phyloP scores from a whole-genome alignment of 2,329 filamentous ascomycete genomes.

The Blumeriella jaapii region DNA sequence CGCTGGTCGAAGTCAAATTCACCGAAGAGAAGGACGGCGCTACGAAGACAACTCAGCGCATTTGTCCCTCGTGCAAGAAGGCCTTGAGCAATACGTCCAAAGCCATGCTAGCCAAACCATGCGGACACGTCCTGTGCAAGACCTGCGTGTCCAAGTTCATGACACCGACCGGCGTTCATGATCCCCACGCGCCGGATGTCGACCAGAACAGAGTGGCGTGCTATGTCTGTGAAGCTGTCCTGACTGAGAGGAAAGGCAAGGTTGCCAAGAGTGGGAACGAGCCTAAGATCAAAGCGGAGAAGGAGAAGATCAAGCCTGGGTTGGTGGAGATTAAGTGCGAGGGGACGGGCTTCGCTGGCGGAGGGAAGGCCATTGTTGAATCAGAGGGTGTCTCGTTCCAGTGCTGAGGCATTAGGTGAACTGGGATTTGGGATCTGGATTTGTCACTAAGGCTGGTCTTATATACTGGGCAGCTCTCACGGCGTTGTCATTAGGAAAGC shows the following conservation, averaged over 20 bases:
- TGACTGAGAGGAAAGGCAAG: conserved; percentile 38
- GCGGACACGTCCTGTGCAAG: conserved; percentile 84
- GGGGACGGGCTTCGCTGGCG: conserved; percentile 84
- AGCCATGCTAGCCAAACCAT: conserved; percentile 74
- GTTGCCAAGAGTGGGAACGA: conserved; percentile 35
- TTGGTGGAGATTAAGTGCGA: conserved; percentile 73
- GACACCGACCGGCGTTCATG: conserved; percentile 40
- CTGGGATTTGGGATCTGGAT: too few relatives aligned
- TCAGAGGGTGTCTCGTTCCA: conserved; percentile 73
- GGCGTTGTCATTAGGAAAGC: not conserved
- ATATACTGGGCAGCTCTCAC: not conserved
- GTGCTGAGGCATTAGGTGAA: conserved; percentile 39
- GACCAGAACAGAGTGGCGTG: conserved; percentile 49
- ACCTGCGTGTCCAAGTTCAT: conserved; percentile 79
- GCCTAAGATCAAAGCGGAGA: conserved; percentile 39
- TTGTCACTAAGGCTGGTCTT: not conserved
- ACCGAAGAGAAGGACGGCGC: conserved; percentile 51
- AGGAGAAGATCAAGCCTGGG: conserved; percentile 54
- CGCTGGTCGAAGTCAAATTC: conserved; percentile 66
- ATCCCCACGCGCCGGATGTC: conserved; percentile 45
- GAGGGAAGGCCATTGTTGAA: conserved; percentile 73
- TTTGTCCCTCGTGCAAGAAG: conserved; percentile 83
- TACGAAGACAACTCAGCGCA: conserved; percentile 36
- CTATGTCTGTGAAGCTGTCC: conserved; percentile 75
- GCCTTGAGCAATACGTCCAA: conserved; percentile 69